These are phyloP conservation scores for Cystofilobasidium bisporidii DNA, from an alignment of 768 basidiomycete species.

Conservation along the genomic window DNA sequence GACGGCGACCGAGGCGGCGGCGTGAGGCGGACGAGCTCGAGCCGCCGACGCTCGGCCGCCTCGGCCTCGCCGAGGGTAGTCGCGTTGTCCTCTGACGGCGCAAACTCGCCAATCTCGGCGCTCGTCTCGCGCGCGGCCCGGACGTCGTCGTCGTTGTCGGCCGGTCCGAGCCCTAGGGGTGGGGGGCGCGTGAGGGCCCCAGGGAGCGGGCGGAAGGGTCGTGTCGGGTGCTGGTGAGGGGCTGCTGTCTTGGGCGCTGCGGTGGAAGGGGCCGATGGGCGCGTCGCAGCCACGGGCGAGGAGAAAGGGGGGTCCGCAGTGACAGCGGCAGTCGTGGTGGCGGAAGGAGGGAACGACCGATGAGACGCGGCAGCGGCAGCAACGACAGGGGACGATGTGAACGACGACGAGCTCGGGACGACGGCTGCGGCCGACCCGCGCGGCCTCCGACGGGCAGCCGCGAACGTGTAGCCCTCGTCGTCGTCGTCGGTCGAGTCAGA, in stretches of 20 bases:
- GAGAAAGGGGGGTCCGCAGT: too few relatives aligned
- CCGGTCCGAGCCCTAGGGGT: background rate
- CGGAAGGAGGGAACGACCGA: too few relatives aligned
- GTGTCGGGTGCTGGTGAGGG: background rate
- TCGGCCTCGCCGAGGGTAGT: background rate
- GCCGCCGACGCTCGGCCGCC: background rate
- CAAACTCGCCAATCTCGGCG: background rate
- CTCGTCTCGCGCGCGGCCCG: background rate
- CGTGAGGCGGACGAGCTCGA: background rate
- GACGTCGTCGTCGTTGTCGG: background rate
- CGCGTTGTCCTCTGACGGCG: background rate
- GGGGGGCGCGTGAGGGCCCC: background rate
- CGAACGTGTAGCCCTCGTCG: background rate
- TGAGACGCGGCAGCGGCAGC: too few relatives aligned
- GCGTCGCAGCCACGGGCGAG: too few relatives aligned
- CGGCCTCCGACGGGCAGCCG: background rate
- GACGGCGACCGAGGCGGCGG: too few relatives aligned
- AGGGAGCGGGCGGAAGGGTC: background rate
- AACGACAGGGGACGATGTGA: background rate
- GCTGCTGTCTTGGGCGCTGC: too few relatives aligned
- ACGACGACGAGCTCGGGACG: background rate
- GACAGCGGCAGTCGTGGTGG: too few relatives aligned
- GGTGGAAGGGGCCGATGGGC: too few relatives aligned
- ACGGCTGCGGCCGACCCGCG: background rate
- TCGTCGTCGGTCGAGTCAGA: too few relatives aligned